Base-by-base conservation (phyloP, 202 grass and related monocot genomes). In the Panicum virgatum region DNA sequence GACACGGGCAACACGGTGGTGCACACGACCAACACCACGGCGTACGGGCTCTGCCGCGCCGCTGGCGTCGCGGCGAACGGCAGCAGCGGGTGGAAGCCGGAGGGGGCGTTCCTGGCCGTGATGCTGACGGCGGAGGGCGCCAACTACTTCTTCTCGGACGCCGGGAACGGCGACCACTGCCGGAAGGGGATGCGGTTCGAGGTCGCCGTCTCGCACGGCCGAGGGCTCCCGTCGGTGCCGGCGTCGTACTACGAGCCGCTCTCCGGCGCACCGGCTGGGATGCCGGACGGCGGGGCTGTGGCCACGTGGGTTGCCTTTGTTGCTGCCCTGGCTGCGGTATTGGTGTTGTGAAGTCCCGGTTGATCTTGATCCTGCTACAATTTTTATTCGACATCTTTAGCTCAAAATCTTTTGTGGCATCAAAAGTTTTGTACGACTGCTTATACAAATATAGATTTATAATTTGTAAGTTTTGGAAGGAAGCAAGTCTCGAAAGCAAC, bases 71-170 rank as follows among this genome's bases (percentile, higher is more conserved):
- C 47, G 3, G 81, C 25, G 36, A n/a, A 46, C 16, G 37, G 53
- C 2, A 74, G 69, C 40, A 77, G 72, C 38, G 82, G 59, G 26
- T 84, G 76, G 60, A 59, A 60, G 37, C 40, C 59, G 34, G 74
- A 85, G 71, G 69, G 47, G 27, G 83, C 81, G 70, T 81, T 89
- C 56, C 22, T 89, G 45, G 32, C 77, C 0, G 87, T 89, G 64
- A 83, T 86, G 79, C 81, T 97, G 26, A 81, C 77, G 19, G 34
- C 72, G 9, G 92, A 94, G 75, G 94, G 92, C 6, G 39, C 66
- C 36, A 94, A 82, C 75, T 97, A 94, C 88, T 94, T 91, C 85
- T 94, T 94, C 86, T 94, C 94, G 0, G 84, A 87, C 61, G 80
- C 79, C 53, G 25, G 73, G 25, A 67, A 75, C 9, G 86, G 92